A percentile compares a stretch with the other conserved stretches of the same genome.
phyloP scores from a whole-genome alignment of 345 rosid species.

The Salix exigua region DNA sequence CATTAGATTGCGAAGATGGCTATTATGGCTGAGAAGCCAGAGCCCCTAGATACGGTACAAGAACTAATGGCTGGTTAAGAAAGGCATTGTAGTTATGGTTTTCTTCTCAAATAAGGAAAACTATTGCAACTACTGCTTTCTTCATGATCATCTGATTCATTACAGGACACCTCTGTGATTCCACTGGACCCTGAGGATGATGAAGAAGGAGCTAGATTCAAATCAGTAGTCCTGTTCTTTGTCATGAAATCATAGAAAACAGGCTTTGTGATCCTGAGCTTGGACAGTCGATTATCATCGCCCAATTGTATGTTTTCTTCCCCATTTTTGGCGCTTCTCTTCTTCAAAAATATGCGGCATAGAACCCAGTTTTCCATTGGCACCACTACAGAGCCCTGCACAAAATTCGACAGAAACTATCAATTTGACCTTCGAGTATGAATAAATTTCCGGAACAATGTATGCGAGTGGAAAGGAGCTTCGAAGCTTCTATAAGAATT shows the following conservation, averaged over 20 bases:
- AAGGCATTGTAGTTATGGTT: constrained; percentile 37
- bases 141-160: constrained; percentile 55
- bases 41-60: constrained; percentile 3
- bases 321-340: constrained; percentile 52
- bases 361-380: constrained; percentile 79
- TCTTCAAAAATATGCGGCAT: constrained; percentile 91
- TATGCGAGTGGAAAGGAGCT: neutral
- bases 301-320: constrained; percentile 28
- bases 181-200: constrained; percentile 82
- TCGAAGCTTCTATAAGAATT: neutral
- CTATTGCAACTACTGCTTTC: constrained; percentile 79
- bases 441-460: neutral
- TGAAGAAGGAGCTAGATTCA: constrained; percentile 56
- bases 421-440: neutral
- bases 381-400: constrained; percentile 39
- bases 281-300: constrained; percentile 32
- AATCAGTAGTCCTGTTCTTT: constrained; percentile 42
- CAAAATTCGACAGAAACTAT: constrained; percentile 1
- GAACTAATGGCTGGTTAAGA: constrained; percentile 1
- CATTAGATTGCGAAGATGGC: constrained; percentile 27
- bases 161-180: constrained; percentile 58
- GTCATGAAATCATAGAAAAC: constrained; percentile 80
- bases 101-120: constrained; percentile 51
- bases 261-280: constrained; percentile 35
- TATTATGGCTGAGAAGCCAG: constrained; percentile 33